Conservation (phyloP, 352 stramenopile genomes). For the Globisporangium abappressorium region DNA sequence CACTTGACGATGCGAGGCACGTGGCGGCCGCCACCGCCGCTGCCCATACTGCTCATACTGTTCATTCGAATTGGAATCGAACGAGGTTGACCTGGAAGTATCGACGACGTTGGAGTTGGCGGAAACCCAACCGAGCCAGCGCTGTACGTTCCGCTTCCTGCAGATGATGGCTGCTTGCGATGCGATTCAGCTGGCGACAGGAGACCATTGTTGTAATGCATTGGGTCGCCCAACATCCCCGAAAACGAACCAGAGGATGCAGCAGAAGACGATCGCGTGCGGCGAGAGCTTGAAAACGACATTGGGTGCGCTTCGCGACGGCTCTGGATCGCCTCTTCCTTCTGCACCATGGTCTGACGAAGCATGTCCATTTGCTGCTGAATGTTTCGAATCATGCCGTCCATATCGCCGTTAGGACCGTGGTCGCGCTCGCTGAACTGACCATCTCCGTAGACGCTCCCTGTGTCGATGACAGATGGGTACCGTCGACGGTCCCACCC, state of each 20-base stretch:
- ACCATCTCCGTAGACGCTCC: conserved; percentile 6
- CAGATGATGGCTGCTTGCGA: conserved; percentile 35
- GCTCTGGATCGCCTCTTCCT: conserved; percentile 49
- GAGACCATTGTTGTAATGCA: conserved; percentile 33
- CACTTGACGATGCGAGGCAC: conserved; percentile 77
- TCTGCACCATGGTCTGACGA: conserved; percentile 61
- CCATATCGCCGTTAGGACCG: conserved; percentile 34
- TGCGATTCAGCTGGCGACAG: conserved; percentile 46
- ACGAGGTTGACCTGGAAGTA: conserved; percentile 9
- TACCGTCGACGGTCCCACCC: conserved; percentile 16
- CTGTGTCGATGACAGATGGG: conserved; percentile 18
- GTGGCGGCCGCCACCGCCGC: conserved; percentile 17
- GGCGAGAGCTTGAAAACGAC: conserved; percentile 62
- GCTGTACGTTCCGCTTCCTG: conserved; percentile 23
- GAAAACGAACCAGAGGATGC: conserved; percentile 57
- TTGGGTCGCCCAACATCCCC: conserved; percentile 25
- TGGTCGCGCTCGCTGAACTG: conserved; percentile 25
- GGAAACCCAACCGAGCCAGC: conserved; percentile 25
- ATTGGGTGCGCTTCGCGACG: conserved; percentile 53
- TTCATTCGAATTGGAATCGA: conserved; percentile 10
- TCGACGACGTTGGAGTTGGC: conserved; percentile 11
- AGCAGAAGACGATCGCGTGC: conserved; percentile 62
- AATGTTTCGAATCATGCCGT: conserved; percentile 77
- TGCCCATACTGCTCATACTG: conserved; percentile 15
- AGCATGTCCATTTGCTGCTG: conserved; percentile 83